Evolutionary conservation across 2,329 filamentous ascomycete species (phyloP), one percentile per base, ranked within the genome.

Genomic region (Trichoderma polysporum): DNA sequence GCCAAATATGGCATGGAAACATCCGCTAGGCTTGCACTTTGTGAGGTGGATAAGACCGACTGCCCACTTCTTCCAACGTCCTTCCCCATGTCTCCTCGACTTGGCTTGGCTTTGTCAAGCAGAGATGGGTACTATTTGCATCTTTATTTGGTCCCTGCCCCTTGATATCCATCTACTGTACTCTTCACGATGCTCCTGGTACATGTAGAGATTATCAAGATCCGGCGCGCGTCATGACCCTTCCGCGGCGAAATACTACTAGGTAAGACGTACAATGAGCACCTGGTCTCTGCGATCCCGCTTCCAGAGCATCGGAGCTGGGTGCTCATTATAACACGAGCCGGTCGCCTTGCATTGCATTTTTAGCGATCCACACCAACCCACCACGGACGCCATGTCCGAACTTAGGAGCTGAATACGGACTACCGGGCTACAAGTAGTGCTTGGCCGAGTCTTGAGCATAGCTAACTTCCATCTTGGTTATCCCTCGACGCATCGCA

Each of bases 261-360:
- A 12, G n/a, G n/a, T n/a, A n/a, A 45, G 9, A 45, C 6, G n/a
- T 19, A 22, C 41, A 59, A 66, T 66, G 59, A 35, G 25, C 53
- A 69, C 71, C 70, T 60, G 73, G 74, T 75, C 73, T 74, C 62
- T 72, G 68, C 70, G 73, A 73, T 74, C 72, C 74, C 70, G 71
- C 72, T 72, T 70, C 74, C 74, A 76, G 71, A 71, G 68, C 71
- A 74, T 74, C 72, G 73, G 74, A 69, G 70, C 74, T 61, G 37
- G 29, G 39, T 22, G n/a, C 58, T 35, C 25, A 58, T 35, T 53
- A 53, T 10, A 27, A 56, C 39, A 60, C 37, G 56, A 60, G 52
- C 41, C 60, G 49, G 37, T 50, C 54, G 53, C 63, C 60, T 64
- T 54, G 54, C 45, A 60, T 45, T 65, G 47, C 45, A 60, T 45